phyloP scores from a whole-genome alignment of 1,284 basidiomycete genomes.

The Sporisorium reilianum region DNA sequence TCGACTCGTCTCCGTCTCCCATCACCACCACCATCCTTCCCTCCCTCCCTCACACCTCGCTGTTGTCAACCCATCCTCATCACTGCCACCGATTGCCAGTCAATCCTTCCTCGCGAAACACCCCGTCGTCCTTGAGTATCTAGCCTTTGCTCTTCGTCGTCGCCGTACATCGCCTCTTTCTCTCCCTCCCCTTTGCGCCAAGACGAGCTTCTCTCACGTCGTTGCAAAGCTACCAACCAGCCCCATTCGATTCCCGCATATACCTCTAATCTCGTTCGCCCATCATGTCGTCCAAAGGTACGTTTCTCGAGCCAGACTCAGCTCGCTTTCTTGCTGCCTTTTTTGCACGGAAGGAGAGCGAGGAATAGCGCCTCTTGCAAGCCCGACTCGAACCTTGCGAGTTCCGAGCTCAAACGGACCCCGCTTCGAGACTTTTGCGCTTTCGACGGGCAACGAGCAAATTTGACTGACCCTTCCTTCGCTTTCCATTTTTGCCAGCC shows the following conservation, averaged over 20 bases:
- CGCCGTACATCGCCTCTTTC: conserved; percentile 29
- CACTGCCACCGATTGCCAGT: conserved; percentile 14
- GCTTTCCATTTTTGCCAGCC: conserved; percentile 33
- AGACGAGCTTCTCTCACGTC: not conserved
- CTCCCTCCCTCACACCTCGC: conserved; percentile 11
- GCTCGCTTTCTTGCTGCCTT: not conserved
- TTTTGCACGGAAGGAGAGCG: not conserved
- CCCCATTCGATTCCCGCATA: conserved; percentile 5
- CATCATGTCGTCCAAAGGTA: conserved; percentile 59
- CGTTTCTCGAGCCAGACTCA: conserved; percentile 10
- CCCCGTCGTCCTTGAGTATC: conserved; percentile 43
- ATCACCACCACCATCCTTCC: conserved; percentile 23
- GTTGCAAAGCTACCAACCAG: conserved; percentile 10
- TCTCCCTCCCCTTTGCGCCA: not conserved
- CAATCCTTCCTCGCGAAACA: conserved; percentile 16
- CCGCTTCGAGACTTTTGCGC: not conserved
- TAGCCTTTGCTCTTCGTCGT: conserved; percentile 52
- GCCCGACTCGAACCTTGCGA: not conserved
- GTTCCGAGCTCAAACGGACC: conserved; percentile 3
- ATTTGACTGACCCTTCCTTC: conserved; percentile 1
- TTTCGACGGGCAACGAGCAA: not conserved
- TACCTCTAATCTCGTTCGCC: conserved; percentile 23
- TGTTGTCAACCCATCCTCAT: conserved; percentile 9
- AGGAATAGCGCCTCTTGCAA: not conserved
- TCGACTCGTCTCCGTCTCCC: conserved; percentile 10